Base-by-base conservation (phyloP, 1,284 basidiomycete species). In the Microstroma glucosiphilum region DNA sequence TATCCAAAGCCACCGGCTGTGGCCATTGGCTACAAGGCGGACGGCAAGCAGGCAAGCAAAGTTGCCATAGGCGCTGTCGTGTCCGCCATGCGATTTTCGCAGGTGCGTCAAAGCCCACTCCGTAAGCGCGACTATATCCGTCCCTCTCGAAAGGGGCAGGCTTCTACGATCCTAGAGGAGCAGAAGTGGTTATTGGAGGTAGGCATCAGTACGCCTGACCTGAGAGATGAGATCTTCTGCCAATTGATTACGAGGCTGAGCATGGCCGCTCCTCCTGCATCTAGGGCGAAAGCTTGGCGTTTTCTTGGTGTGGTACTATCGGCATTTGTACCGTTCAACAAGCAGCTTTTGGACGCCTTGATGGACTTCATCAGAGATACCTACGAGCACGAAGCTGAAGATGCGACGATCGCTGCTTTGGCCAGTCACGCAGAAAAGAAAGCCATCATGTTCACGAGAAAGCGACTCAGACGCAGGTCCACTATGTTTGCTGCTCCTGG, bases 211-310 rank as follows among this genome's bases (percentile, higher is more conserved):
- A 85, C 89, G 61, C 86, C 87, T 7, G 90, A 92, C 80, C 82
- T 94, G 72, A 82, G 92, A 64, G 92, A 96, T 78, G 92, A 94
- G 81, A 87, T 92, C 56, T 96, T 90, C 72, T 92, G 89, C 71
- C 92, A 94, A 72, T 72, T 91, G 40, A 87, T 93, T 84, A 94
- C 94, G 78, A 92, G 94, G 80, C 81, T 94, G 19, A 90, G 85
- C 1, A 84, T 84, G 54, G 94, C 94, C 77, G 87, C 90, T 2
- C 88, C 84, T 77, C 82, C 86, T 85, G 89, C 92, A 72, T 88
- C 89, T 70, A 79, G 86, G 40, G 91, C 92, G 81, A 88, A 87
- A 70, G 92, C 91, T 30, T 94, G 91, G 89, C 92, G 94, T 76
- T 81, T 94, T 54, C 82, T 94, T 41, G 93, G 90, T 75, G 91